phyloP scores from a whole-genome alignment of 1,139 yeast species.

The Zygosaccharomyces sapae region DNA sequence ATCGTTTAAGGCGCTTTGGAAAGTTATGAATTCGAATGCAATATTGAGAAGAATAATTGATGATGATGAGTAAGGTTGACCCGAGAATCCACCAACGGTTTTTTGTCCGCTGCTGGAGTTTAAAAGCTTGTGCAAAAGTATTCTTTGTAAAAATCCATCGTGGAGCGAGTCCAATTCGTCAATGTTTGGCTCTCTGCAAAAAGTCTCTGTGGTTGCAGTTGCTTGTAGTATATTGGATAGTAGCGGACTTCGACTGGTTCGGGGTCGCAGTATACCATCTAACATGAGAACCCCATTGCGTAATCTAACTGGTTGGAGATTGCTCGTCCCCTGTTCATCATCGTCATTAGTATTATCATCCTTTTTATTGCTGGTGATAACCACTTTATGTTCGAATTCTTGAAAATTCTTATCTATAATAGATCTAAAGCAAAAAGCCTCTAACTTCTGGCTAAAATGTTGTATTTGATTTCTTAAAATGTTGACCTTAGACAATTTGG shows the following conservation, averaged over 20 bases:
- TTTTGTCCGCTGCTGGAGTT: conserved; percentile 19
- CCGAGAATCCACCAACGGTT: conserved; percentile 23
- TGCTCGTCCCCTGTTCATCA: background rate
- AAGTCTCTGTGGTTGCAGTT: background rate
- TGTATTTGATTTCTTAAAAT: conserved; percentile 29
- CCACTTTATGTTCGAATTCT: conserved; percentile 40
- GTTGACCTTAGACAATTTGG: conserved; percentile 27
- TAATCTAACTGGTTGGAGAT: conserved; percentile 10
- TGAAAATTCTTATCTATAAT: conserved; percentile 37
- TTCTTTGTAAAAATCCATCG: conserved; percentile 22
- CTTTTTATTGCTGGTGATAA: conserved; percentile 8
- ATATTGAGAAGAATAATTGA: conserved; percentile 24
- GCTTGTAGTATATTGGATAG: background rate
- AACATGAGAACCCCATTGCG: conserved; percentile 22
- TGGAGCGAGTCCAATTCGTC: conserved; percentile 30
- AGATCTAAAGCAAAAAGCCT: conserved; percentile 26
- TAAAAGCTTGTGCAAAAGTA: conserved; percentile 28
- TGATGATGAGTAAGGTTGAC: conserved; percentile 30
- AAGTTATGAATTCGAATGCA: conserved; percentile 25
- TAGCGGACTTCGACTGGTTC: background rate
- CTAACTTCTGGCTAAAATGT: conserved; percentile 26
- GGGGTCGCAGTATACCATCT: conserved; percentile 26
- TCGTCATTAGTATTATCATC: background rate
- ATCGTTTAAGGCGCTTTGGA: conserved; percentile 26
- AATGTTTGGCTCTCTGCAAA: conserved; percentile 18